phyloP scores from a whole-genome alignment of 805 yeast genomes.

The Torulaspora delbrueckii region DNA sequence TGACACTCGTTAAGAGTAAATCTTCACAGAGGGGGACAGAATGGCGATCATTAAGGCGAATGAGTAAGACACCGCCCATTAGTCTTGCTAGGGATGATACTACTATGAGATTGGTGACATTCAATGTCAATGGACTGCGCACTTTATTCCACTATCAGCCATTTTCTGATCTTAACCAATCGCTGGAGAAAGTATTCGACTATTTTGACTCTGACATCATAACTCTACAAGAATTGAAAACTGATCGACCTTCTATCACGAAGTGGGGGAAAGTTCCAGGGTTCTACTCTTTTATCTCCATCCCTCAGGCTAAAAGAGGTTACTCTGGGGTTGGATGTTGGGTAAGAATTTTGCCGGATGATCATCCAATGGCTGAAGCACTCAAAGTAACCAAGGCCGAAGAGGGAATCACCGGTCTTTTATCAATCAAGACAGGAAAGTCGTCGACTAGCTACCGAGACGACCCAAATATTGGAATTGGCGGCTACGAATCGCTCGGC shows the following conservation, averaged over 20 bases:
- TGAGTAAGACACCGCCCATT: slow-evolving; percentile 7
- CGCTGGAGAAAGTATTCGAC: slow-evolving; percentile 42
- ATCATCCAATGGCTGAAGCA: slow-evolving; percentile 39
- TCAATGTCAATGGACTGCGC: slow-evolving; percentile 80
- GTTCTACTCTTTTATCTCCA: slow-evolving; percentile 60
- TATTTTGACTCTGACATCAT: slow-evolving; percentile 65
- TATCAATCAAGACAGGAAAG: slow-evolving; percentile 26
- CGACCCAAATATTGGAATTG: slow-evolving; percentile 42
- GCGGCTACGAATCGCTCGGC: slow-evolving; percentile 56
- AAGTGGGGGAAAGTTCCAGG: slow-evolving; percentile 49
- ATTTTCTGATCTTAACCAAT: slow-evolving; percentile 52
- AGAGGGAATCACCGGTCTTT: slow-evolving; percentile 81
- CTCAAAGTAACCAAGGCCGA: slow-evolving; percentile 69
- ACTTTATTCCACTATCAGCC: slow-evolving; percentile 81
- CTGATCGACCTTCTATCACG: slow-evolving; percentile 44
- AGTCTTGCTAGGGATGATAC: not conserved
- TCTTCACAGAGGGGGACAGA: not conserved
- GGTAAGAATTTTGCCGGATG: slow-evolving; percentile 46
- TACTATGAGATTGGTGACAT: slow-evolving; percentile 51
- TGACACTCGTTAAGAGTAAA: not conserved
- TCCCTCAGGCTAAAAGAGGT: slow-evolving; percentile 69
- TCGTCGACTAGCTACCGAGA: slow-evolving; percentile 22
- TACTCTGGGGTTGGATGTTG: slow-evolving; percentile 91
- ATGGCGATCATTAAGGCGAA: not conserved
- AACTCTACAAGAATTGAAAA: slow-evolving; percentile 83